Evolutionary conservation across 192 early-diverging fungal species (phyloP).

Genomic region (Pecoramyces ruminantium): DNA sequence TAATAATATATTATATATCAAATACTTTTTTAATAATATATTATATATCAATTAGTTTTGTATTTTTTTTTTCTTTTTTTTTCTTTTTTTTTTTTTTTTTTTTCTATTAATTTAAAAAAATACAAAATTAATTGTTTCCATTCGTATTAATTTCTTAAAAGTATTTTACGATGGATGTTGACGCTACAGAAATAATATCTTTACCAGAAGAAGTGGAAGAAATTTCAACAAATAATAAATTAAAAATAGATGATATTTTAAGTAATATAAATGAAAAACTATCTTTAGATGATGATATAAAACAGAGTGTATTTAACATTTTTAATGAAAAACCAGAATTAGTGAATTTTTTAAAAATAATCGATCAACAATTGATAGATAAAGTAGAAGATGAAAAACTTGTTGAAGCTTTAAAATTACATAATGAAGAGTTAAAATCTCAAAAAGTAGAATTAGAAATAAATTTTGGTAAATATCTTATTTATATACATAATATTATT

Average conservation of each 20-base stretch:
- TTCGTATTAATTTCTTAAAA: too few relatives aligned
- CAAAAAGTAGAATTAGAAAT: neutral
- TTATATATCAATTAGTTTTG: too few relatives aligned
- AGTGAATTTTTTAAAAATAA: neutral
- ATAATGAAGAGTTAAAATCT: neutral
- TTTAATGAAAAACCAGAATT: neutral
- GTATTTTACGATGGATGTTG: neutral
- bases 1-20: too few relatives aligned
- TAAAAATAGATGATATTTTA: neutral
- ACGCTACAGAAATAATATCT: neutral
- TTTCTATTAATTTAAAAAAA: too few relatives aligned
- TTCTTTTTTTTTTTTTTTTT: too few relatives aligned
- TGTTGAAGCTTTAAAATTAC: neutral
- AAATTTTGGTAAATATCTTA: neutral
- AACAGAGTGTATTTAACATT: neutral
- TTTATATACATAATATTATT: too few relatives aligned
- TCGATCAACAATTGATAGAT: neutral
- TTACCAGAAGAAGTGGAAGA: neutral
- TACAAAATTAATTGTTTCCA: too few relatives aligned
- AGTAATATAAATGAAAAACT: neutral
- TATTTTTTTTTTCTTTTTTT: too few relatives aligned
- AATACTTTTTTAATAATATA: too few relatives aligned
- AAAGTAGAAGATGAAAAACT: neutral
- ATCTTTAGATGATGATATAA: neutral
- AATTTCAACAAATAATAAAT: neutral